Conservation (phyloP, 176 grass and related monocot species). For the Otatea glauca region DNA sequence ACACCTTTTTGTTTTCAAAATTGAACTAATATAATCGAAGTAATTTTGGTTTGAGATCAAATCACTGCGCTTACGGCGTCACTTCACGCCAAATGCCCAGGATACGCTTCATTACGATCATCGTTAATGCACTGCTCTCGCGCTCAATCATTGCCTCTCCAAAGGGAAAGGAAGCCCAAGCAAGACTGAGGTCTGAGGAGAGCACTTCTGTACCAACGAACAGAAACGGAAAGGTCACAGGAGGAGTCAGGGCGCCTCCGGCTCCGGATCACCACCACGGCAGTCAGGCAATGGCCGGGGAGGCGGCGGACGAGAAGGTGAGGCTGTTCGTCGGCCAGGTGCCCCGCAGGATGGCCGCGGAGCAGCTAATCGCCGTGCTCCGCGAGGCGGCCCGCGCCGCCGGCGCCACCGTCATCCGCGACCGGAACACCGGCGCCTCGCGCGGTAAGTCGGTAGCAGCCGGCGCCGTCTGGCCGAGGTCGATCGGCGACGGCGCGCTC, state of each 20-base stretch:
- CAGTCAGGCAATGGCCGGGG: neutral
- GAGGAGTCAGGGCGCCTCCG: neutral
- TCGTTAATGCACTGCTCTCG: neutral
- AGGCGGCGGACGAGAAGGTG: neutral
- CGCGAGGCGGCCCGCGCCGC: too few relatives aligned
- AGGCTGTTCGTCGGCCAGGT: constrained; percentile 57
- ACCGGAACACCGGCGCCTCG: neutral
- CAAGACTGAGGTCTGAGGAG: neutral
- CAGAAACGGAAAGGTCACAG: neutral
- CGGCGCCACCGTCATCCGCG: neutral
- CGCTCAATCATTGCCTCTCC: neutral
- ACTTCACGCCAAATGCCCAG: neutral
- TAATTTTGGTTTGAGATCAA: too few relatives aligned
- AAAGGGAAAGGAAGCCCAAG: neutral
- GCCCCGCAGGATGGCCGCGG: constrained; percentile 52
- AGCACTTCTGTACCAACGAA: neutral
- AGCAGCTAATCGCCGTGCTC: neutral
- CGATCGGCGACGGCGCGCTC: neutral
- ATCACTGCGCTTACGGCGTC: neutral
- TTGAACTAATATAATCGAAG: too few relatives aligned
- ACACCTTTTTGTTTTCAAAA: too few relatives aligned
- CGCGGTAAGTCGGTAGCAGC: neutral
- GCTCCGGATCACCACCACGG: neutral
- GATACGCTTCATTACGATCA: neutral
- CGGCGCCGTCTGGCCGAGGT: neutral